These are phyloP conservation scores for Scheffersomyces stipitis DNA, from an alignment of 805 yeast genomes.

Conservation along the genomic window DNA sequence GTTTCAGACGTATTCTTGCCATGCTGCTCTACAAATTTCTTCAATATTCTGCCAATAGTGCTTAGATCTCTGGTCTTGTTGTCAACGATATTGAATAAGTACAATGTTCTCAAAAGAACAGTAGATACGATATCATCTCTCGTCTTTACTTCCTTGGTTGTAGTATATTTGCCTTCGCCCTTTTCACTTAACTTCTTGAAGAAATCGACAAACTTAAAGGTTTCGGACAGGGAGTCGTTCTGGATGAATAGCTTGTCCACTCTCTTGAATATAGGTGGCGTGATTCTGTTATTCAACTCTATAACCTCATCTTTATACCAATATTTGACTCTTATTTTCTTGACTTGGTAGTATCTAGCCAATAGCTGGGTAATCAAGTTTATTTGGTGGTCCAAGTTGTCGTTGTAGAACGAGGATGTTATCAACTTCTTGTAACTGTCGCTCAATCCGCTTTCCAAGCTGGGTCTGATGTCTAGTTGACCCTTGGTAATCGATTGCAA, in stretches of 20 bases:
- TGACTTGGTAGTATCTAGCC: slow-evolving; percentile 82
- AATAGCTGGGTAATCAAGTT: slow-evolving; percentile 69
- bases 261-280: slow-evolving; percentile 51
- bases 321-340: slow-evolving; percentile 52
- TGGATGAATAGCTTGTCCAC: slow-evolving; percentile 22
- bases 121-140: slow-evolving; percentile 59
- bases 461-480: slow-evolving; percentile 58
- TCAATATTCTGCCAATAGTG: slow-evolving; percentile 52
- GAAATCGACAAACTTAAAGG: slow-evolving; percentile 26
- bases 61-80: slow-evolving; percentile 43
- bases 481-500: slow-evolving; percentile 70
- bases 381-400: slow-evolving; percentile 59
- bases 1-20: slow-evolving; percentile 13
- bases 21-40: slow-evolving; percentile 23
- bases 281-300: slow-evolving; percentile 51
- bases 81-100: slow-evolving; percentile 49
- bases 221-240: slow-evolving; percentile 10
- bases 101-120: slow-evolving; percentile 52
- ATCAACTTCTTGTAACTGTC: slow-evolving; percentile 59
- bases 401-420: slow-evolving; percentile 42
- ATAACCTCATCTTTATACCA: slow-evolving; percentile 52
- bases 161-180: slow-evolving; percentile 17
- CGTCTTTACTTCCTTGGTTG: slow-evolving; percentile 32
- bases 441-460: slow-evolving; percentile 62
- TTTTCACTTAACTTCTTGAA: slow-evolving; percentile 16